A percentile compares a stretch with the other conserved stretches of the same genome.
These are phyloP conservation scores for Tilletia indica DNA, from an alignment of 1,284 basidiomycete species.

Conservation along the genomic window DNA sequence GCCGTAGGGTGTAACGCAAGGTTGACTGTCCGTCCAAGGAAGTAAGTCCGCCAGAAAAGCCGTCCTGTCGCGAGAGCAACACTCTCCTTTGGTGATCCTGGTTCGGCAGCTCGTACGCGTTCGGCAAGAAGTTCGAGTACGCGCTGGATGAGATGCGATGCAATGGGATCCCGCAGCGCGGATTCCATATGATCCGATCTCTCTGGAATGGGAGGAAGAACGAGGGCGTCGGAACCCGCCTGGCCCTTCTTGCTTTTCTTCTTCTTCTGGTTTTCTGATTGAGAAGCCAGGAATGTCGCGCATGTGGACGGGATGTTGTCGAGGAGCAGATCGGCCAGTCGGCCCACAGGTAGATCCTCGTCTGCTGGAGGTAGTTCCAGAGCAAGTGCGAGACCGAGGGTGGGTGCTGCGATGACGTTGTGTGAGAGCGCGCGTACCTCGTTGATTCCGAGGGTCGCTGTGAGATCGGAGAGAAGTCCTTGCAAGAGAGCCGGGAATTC, in stretches of 20 bases:
- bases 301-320: conserved; percentile 28
- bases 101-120: conserved; percentile 18
- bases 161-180: conserved; percentile 46
- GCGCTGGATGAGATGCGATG: conserved; percentile 44
- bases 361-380: conserved; percentile 25
- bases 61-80: background rate
- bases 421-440: conserved; percentile 28
- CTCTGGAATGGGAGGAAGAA: conserved; percentile 9
- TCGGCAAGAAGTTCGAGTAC: conserved; percentile 24
- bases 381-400: conserved; percentile 40
- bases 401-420: conserved; percentile 40
- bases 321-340: conserved; percentile 37
- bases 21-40: conserved; percentile 38
- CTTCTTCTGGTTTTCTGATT: background rate
- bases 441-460: conserved; percentile 2
- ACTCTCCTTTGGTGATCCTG: background rate
- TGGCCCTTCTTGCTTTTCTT: conserved; percentile 8
- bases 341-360: conserved; percentile 18
- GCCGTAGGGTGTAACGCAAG: conserved; percentile 50
- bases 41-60: conserved; percentile 43
- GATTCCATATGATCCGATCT: conserved; percentile 44
- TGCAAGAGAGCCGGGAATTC: conserved; percentile 5
- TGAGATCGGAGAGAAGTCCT: background rate
- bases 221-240: background rate
- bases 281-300: background rate